Evolutionary conservation across 2,329 filamentous ascomycete genomes (phyloP), one percentile per base, ranked within the genome.

Genomic region (Venturia pyrina): DNA sequence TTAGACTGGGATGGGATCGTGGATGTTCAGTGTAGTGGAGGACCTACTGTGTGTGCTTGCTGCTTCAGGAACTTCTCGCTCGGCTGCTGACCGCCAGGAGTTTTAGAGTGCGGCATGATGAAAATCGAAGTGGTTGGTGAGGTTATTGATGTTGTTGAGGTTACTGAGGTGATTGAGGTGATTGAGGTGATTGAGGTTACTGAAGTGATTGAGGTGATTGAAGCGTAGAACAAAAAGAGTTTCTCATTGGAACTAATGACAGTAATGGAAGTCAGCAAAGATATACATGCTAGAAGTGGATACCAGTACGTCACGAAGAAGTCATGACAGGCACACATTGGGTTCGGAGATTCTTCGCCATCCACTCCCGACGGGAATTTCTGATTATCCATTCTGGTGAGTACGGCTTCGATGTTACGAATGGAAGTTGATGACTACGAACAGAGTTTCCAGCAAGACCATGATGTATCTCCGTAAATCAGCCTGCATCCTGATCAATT

Each of bases 31-130:
- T 15, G 13, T 7, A 37, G 28, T 24, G 43, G 19, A 43, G 44
- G 34, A 37, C 69, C 50, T 67, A 72, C 71, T 71, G 68, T 73
- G 69, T 34, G 53, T 57, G 73, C 73, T 68, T 75, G 68, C 66
- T 74, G 71, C 70, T 75, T 75, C 48, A 70, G 68, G 69, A 73
- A 74, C 68, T 75, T 75, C 32, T 70, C 73, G 66, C 69, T 71
- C 64, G 72, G 70, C 56, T 64, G 69, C 66, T 70, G 68, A 67
- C 73, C 73, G 32, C 73, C 73, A 68, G 68, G 66, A 50, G 70
- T 72, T 68, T 73, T 73, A 37, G 68, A 66, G 65, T 68, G 68
- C 66, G 67, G 66, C 66, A 68, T 70, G 37, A 62, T 62, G 53
- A 50, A 21, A 8, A 46, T 19, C 3, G 48, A 32, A 28, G 13